Evolutionary conservation across 805 yeast species (phyloP).

Genomic region (Yamadazyma paraphyllophila): DNA sequence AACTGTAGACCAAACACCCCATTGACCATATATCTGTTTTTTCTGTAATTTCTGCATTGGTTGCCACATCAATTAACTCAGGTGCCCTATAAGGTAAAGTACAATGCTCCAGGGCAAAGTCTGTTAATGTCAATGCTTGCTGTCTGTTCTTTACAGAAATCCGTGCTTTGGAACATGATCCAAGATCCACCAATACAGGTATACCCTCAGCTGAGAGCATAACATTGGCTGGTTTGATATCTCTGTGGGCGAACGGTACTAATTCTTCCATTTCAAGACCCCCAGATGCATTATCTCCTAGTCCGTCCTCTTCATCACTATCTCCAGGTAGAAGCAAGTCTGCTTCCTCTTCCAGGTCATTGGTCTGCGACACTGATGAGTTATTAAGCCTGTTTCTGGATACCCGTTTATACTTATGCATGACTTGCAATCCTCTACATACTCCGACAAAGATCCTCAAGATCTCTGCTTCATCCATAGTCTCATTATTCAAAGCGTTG

Average conservation of each 20-base stretch:
- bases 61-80: constrained; percentile 74
- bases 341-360: constrained; percentile 26
- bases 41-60: constrained; percentile 65
- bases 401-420: constrained; percentile 60
- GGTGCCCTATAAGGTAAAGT: constrained; percentile 89
- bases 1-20: constrained; percentile 78
- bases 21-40: constrained; percentile 87
- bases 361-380: background rate
- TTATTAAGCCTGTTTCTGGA: background rate
- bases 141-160: constrained; percentile 54
- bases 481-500: constrained; percentile 53
- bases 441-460: constrained; percentile 62
- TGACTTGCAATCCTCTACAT: constrained; percentile 68
- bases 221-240: constrained; percentile 85
- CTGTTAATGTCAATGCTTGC: constrained; percentile 75
- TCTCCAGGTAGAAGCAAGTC: constrained; percentile 20
- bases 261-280: constrained; percentile 39
- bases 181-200: constrained; percentile 82
- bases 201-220: constrained; percentile 72
- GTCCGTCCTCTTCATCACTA: constrained; percentile 26
- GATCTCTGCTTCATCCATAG: constrained; percentile 63
- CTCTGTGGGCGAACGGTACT: constrained; percentile 79
- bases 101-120: constrained; percentile 79
- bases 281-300: constrained; percentile 18
- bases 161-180: constrained; percentile 71